A percentile compares a stretch with the other conserved stretches of the same genome.
These are phyloP conservation scores for Boletus subcaerulescens DNA, from an alignment of 768 basidiomycete genomes.

Conservation along the genomic window DNA sequence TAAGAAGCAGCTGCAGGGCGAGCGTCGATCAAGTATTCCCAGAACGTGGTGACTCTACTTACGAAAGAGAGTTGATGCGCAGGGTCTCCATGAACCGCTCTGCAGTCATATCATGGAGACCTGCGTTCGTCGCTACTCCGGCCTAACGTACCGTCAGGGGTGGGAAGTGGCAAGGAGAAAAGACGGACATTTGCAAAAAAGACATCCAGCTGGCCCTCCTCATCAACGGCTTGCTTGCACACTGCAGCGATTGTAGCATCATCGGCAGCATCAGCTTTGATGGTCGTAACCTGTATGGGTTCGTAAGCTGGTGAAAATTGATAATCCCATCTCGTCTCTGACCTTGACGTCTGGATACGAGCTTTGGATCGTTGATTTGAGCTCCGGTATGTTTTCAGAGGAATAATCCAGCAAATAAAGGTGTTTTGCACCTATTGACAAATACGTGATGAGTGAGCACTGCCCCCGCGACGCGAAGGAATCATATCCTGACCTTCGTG, in stretches of 20 bases:
- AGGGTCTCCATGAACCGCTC: constrained; percentile 74
- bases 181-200: constrained; percentile 88
- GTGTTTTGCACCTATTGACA: constrained; percentile 60
- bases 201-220: constrained; percentile 85
- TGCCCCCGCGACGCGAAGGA: constrained; percentile 1
- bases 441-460: not conserved
- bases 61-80: constrained; percentile 74
- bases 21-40: not conserved
- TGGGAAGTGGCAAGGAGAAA: not conserved
- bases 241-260: constrained; percentile 62
- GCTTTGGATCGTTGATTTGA: constrained; percentile 64
- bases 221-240: constrained; percentile 69
- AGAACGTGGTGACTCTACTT: constrained; percentile 13
- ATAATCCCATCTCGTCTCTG: not conserved
- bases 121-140: constrained; percentile 49
- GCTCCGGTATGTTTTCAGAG: constrained; percentile 60
- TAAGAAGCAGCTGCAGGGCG: constrained; percentile 67
- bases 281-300: constrained; percentile 65
- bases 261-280: constrained; percentile 83
- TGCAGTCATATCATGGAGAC: constrained; percentile 52
- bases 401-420: constrained; percentile 77
- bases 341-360: constrained; percentile 82
- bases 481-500: constrained; percentile 59
- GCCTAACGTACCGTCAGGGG: constrained; percentile 45
- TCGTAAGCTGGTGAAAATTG: constrained; percentile 9